Base-by-base conservation (phyloP, 371 early-diverging fungal species). In the Dichotomocladium elegans region DNA sequence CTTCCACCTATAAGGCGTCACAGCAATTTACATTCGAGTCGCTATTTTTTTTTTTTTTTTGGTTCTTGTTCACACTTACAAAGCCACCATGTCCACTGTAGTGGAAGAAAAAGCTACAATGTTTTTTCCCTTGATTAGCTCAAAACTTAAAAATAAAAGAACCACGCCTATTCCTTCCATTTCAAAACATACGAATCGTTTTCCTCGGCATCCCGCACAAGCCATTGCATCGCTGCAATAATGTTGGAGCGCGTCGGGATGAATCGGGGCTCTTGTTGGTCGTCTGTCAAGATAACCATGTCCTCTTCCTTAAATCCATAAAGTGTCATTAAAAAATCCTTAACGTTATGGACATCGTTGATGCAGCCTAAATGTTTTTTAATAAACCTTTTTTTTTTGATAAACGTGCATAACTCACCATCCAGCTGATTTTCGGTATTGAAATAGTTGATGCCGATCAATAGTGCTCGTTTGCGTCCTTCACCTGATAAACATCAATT, bases 381-480 rank as follows among this genome's bases (percentile, higher is more conserved):
- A 10, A 35, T 35, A 0, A 21, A 29, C 27, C 15, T 17, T 14
- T 25, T 24, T 11, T 12, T 46, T 28, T n/a, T n/a, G n/a, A n/a
- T n/a, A n/a, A n/a, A n/a, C n/a, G n/a, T n/a, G n/a, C n/a, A n/a
- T 7, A 15, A 19, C 58, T 53, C 66, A 74, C 87, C 89, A 47
- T 72, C 60, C 34, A 94, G 80, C 56, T 83, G 80, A 47, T 70
- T 72, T 22, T 63, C 58, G 15, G 92, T 82, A 17, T 85, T 82
- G 29, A 78, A 76, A 67, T 96, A 96, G 64, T 96, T 96, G 67
- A 95, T 94, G 34, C 97, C 97, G 49, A 96, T 82, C 29, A 96
- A 74, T 46, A 96, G 76, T 1, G 94, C 97, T 31, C 86, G 80
- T 64, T 88, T 90, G 46, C 87, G 78, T 15, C 91, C 91, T 21